Evolutionary conservation across 306 rosid species (phyloP), one percentile per base, ranked within the genome.

Genomic region (Carpinus fangiana): DNA sequence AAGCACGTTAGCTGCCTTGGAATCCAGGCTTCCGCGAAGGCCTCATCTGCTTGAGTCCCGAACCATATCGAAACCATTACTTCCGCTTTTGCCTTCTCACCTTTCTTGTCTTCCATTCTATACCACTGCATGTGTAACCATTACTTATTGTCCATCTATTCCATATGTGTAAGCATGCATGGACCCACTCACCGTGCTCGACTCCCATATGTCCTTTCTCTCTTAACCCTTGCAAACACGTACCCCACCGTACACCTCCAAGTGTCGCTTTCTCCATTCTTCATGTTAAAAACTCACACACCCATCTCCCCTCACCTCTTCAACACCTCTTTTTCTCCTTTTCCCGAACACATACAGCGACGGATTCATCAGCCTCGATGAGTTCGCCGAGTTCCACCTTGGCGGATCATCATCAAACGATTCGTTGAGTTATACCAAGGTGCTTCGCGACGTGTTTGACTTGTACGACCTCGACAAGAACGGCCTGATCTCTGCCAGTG

Each of bases 391-490:
- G 8, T 90, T 95, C 57, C 92, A 88, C 68, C 78, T 73, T 8
- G 82, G 84, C 18, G 73, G 77, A 9, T 73, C 82, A 18, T 56
- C 9, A 79, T 59, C 2, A 2, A 12, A 65, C 52, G 56, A 12
- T 11, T 81, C 52, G 14, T n/a, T 41, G 18, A 18, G 60, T 8
- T 83, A 71, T 0, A 80, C 67, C 41, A 87, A 83, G 73, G 99
- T 91, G 61, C 96, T 95, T 4, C 92, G 87, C 0, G 99, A 93
- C 69, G 98, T 98, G 21, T 95, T 93, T 36, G 90, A 95, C 48
- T 87, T 95, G 21, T 95, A 90, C 71, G 99, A 95, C 16, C 71
- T 91, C 60, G 98, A 95, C 80, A 92, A 93, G 87, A 91, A 95
- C 86, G 99, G 99, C 4, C 77, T 89, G 17, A 95, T 95, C 77